These are phyloP conservation scores for Kazachstania taianensis DNA, from an alignment of 805 yeast species.

Conservation along the genomic window DNA sequence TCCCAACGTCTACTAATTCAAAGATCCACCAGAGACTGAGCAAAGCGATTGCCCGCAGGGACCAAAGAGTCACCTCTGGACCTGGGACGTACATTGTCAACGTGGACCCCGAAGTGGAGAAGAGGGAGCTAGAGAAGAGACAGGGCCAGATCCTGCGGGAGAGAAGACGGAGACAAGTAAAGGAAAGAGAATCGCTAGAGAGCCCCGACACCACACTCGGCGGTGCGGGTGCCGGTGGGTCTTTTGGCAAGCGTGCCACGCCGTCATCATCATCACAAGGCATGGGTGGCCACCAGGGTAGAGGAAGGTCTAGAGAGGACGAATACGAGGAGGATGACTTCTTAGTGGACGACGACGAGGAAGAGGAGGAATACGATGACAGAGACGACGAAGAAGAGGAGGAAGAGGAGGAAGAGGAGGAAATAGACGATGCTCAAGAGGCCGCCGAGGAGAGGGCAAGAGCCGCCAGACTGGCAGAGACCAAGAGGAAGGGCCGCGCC, in stretches of 20 bases:
- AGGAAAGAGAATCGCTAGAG: conserved; percentile 41
- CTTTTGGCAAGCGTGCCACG: conserved; percentile 12
- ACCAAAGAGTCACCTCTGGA: conserved; percentile 27
- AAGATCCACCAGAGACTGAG: conserved; percentile 74
- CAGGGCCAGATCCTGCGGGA: conserved; percentile 56
- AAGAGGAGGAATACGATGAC: conserved; percentile 19
- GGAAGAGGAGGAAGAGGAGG: conserved; percentile 32
- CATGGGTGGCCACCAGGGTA: conserved; percentile 5
- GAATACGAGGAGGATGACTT: conserved; percentile 30
- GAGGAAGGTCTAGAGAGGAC: conserved; percentile 14
- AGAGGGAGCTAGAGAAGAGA: conserved; percentile 55
- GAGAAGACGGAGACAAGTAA: conserved; percentile 52
- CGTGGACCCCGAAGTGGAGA: conserved; percentile 62
- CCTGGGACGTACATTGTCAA: conserved; percentile 33
- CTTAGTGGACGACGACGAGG: conserved; percentile 30
- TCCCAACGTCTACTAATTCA: conserved; percentile 87
- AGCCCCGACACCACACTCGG: conserved; percentile 32
- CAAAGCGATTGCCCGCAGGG: conserved; percentile 42
- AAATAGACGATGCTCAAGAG: conserved; percentile 38
- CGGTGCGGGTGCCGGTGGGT: conserved; percentile 6
- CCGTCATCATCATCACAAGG: too few species aligned
- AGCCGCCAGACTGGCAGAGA: conserved; percentile 46
- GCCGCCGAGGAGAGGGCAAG: conserved; percentile 41
- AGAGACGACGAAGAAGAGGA: conserved; percentile 23
- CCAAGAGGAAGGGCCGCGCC: conserved; percentile 47